A percentile compares a stretch with the other conserved stretches of the same genome.
phyloP scores from a whole-genome alignment of 1,139 yeast species.

The Blastobotrys serpentis region DNA sequence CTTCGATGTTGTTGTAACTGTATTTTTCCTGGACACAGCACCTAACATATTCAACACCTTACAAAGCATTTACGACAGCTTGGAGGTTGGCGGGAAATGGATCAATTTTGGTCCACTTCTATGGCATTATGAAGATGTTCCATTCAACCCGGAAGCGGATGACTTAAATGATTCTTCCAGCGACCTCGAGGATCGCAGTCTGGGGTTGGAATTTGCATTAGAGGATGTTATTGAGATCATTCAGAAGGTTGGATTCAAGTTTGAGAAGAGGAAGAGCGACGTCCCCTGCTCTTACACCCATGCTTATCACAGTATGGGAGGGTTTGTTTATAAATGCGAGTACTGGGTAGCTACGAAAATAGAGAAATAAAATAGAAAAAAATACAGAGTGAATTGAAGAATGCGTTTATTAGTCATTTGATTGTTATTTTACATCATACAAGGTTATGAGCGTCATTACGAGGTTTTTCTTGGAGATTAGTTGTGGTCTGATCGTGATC shows the following conservation, averaged over 20 bases:
- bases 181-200: slow-evolving; percentile 36
- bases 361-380: neutral
- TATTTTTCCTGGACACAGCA: slow-evolving; percentile 80
- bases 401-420: neutral
- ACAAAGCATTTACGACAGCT: slow-evolving; percentile 52
- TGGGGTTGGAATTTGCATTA: slow-evolving; percentile 63
- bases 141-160: slow-evolving; percentile 28
- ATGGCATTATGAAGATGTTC: slow-evolving; percentile 77
- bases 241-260: slow-evolving; percentile 52
- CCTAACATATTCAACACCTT: slow-evolving; percentile 69
- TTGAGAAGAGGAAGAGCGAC: slow-evolving; percentile 47
- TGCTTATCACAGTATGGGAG: slow-evolving; percentile 54
- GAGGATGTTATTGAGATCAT: slow-evolving; percentile 58
- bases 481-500: neutral
- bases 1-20: slow-evolving; percentile 61
- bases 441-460: slow-evolving; percentile 4
- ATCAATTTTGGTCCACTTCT: slow-evolving; percentile 80
- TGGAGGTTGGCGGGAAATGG: slow-evolving; percentile 65
- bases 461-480: slow-evolving; percentile 1
- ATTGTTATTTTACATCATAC: slow-evolving; percentile 4
- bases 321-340: slow-evolving; percentile 63
- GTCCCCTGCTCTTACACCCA: slow-evolving; percentile 57
- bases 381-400: neutral
- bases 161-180: slow-evolving; percentile 23
- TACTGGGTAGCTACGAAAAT: slow-evolving; percentile 59